Evolutionary conservation across 371 early-diverging fungal genomes (phyloP).

Genomic region (Zancudomyces culisetae): DNA sequence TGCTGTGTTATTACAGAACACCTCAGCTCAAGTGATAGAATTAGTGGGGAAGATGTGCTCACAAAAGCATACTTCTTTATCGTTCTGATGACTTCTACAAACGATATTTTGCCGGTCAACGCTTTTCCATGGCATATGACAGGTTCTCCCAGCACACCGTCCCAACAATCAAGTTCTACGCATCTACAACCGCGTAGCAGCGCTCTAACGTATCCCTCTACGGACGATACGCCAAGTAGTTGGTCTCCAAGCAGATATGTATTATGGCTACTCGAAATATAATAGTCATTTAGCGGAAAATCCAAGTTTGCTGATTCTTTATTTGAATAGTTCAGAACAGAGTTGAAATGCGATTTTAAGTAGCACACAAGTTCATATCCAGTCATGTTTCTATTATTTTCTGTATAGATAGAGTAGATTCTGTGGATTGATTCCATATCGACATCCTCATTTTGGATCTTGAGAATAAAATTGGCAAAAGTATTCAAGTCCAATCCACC

Average conservation of each 20-base stretch:
- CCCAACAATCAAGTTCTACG: slow-evolving; percentile 75
- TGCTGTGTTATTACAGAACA: slow-evolving; percentile 48
- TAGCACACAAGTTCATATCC: slow-evolving; percentile 21
- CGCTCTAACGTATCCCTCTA: slow-evolving; percentile 61
- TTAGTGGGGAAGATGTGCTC: slow-evolving; percentile 51
- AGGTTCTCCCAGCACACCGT: slow-evolving; percentile 55
- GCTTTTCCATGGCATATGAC: slow-evolving; percentile 63
- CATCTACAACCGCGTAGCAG: slow-evolving; percentile 64
- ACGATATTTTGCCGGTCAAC: slow-evolving; percentile 47
- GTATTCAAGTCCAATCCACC: slow-evolving; percentile 9
- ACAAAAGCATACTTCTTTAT: slow-evolving; percentile 62
- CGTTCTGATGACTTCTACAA: slow-evolving; percentile 54
- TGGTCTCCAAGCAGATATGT: slow-evolving; percentile 69
- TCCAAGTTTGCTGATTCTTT: slow-evolving; percentile 17
- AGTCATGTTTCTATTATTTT: slow-evolving; percentile 10
- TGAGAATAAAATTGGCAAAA: slow-evolving; percentile 15
- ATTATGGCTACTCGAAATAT: slow-evolving; percentile 62
- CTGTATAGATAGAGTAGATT: slow-evolving; percentile 11
- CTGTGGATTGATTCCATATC: slow-evolving; percentile 5
- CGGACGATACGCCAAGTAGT: slow-evolving; percentile 43
- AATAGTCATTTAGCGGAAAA: slow-evolving; percentile 49
- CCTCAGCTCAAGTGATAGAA: slow-evolving; percentile 62
- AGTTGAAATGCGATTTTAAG: slow-evolving; percentile 20
- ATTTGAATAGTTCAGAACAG: slow-evolving; percentile 1
- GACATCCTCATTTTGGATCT: slow-evolving; percentile 14